A percentile compares a stretch with the other conserved stretches of the same genome.
phyloP scores from a whole-genome alignment of 257 asterid genomes.

The Leonotis leonurus region DNA sequence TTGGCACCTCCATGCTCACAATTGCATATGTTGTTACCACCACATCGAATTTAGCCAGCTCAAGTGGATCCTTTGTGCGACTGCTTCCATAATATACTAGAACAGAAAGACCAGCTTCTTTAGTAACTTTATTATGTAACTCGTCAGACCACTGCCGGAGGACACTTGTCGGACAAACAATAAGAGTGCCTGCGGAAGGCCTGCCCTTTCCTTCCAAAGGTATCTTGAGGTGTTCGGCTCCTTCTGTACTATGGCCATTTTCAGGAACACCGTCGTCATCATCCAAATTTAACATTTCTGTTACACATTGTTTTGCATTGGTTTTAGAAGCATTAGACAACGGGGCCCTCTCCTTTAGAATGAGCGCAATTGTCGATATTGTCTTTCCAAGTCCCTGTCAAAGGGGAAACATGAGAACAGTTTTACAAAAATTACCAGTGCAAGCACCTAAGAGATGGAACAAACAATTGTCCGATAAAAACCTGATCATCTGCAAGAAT shows the following conservation, averaged over 20 bases:
- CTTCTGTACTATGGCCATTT: slow-evolving; percentile 25
- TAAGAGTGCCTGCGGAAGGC: slow-evolving; percentile 92
- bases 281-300: slow-evolving; percentile 81
- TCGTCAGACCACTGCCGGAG: slow-evolving; percentile 97
- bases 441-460: neutral
- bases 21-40: slow-evolving; percentile 94
- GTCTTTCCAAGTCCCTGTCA: slow-evolving; percentile 97
- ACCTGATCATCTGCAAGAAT: slow-evolving; percentile 99
- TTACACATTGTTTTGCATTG: slow-evolving; percentile 33
- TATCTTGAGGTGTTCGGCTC: slow-evolving; percentile 17
- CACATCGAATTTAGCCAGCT: slow-evolving; percentile 86
- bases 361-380: slow-evolving; percentile 88
- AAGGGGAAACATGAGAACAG: slow-evolving; percentile 13
- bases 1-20: slow-evolving; percentile 99
- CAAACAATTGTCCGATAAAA: neutral
- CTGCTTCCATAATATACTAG: slow-evolving; percentile 80
- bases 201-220: slow-evolving; percentile 52
- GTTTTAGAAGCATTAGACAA: slow-evolving; percentile 35
- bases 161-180: slow-evolving; percentile 98
- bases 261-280: slow-evolving; percentile 52
- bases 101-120: slow-evolving; percentile 77
- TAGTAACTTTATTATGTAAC: slow-evolving; percentile 75
- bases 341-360: slow-evolving; percentile 83
- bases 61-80: slow-evolving; percentile 83
- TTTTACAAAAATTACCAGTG: slow-evolving; percentile 8